Evolutionary conservation across 176 grass and related monocot species (phyloP).

Genomic region (Phoenix roebelenii): DNA sequence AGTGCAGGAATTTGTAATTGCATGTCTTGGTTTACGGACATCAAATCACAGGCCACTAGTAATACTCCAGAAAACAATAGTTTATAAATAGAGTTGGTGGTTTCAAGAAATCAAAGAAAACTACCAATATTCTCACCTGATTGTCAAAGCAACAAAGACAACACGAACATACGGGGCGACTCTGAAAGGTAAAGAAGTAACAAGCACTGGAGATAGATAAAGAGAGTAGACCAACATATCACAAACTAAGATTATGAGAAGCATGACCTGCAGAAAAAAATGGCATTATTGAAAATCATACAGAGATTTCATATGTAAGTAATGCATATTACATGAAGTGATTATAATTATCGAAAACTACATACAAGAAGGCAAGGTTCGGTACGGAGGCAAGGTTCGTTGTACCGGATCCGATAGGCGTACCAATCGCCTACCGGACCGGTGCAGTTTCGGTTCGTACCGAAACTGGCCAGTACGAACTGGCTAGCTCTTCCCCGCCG

Average conservation of each 20-base stretch:
- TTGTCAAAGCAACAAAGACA: constrained; percentile 62
- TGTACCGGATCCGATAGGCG: too few species aligned
- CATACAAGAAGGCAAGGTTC: too few species aligned
- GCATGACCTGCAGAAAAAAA: constrained; percentile 55
- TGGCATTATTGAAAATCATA: not conserved
- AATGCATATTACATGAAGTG: too few species aligned
- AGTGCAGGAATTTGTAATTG: too few species aligned
- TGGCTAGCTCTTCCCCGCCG: too few species aligned
- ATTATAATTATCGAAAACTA: too few species aligned
- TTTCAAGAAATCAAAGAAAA: constrained; percentile 5
- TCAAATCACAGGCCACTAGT: not conserved
- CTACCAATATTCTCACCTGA: constrained; percentile 51
- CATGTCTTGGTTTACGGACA: not conserved
- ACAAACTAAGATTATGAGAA: constrained; percentile 79
- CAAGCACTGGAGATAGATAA: constrained; percentile 28
- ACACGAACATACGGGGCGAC: constrained; percentile 82
- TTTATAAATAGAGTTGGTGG: not conserved
- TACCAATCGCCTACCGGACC: too few species aligned
- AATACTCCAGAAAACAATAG: constrained; percentile 11
- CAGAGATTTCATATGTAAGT: too few species aligned
- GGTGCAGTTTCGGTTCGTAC: too few species aligned
- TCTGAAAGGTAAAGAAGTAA: constrained; percentile 54
- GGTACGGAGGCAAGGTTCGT: too few species aligned
- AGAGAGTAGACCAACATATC: constrained; percentile 63
- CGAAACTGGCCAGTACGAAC: too few species aligned